Conservation (phyloP, 352 stramenopile genomes). For the Blastocystis sp. region DNA sequence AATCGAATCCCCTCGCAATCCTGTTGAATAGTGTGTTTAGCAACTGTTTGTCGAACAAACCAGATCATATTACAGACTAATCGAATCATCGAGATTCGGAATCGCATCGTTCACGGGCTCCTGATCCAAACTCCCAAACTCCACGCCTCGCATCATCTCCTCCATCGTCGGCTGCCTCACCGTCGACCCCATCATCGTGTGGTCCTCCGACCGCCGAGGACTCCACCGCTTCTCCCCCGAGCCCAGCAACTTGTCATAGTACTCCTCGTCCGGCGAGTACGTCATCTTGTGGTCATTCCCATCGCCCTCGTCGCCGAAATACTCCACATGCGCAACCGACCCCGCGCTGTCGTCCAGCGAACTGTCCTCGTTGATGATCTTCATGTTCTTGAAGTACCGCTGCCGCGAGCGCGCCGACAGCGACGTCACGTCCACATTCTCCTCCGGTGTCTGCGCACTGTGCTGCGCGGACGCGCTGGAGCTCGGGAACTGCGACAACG, state of each 20-base stretch:
- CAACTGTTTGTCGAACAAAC: background rate
- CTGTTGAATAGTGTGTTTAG: background rate
- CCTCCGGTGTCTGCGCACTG: background rate
- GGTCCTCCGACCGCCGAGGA: background rate
- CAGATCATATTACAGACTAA: background rate
- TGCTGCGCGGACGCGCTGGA: background rate
- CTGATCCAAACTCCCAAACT: background rate
- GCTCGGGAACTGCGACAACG: background rate
- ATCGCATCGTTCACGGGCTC: background rate
- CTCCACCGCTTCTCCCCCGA: background rate
- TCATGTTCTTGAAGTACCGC: conserved; percentile 42
- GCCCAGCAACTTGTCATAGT: background rate
- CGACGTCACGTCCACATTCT: background rate
- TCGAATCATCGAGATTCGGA: conserved; percentile 35
- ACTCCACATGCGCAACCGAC: conserved; percentile 28
- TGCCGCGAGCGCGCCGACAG: background rate
- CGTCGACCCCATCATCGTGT: background rate
- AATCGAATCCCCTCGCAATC: background rate
- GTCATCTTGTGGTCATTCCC: background rate
- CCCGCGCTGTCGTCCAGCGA: background rate
- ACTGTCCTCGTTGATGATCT: conserved; percentile 38
- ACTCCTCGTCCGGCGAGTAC: conserved; percentile 8
- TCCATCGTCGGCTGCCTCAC: background rate
- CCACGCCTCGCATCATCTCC: background rate
- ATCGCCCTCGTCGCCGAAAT: background rate